Evolutionary conservation across 2,329 filamentous ascomycete genomes (phyloP).

Genomic region (Penicillium corylophilum): DNA sequence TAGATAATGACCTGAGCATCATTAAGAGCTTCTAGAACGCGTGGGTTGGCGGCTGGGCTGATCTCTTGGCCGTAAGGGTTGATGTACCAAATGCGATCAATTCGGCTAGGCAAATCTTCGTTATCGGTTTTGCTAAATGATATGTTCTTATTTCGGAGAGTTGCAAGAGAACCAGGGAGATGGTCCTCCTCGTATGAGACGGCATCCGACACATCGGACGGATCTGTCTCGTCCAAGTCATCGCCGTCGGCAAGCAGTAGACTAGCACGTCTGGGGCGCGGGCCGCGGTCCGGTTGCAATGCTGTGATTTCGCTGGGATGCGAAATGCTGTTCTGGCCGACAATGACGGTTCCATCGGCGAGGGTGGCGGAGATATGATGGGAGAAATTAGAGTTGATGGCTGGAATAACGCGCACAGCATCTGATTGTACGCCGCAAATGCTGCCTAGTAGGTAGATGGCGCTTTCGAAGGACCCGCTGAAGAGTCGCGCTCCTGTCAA

Average conservation of each 20-base stretch:
- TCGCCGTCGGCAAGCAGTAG: constrained; percentile 36
- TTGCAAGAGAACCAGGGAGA: constrained; percentile 67
- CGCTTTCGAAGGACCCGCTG: constrained; percentile 86
- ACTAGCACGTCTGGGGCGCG: constrained; percentile 33
- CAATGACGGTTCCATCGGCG: constrained; percentile 72
- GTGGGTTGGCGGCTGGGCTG: constrained; percentile 75
- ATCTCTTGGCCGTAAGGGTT: constrained; percentile 99
- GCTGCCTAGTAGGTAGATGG: constrained; percentile 83
- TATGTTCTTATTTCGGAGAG: constrained; percentile 76
- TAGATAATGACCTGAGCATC: constrained; percentile 73
- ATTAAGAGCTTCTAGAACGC: constrained; percentile 68
- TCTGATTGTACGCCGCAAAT: constrained; percentile 78
- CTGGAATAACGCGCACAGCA: constrained; percentile 76
- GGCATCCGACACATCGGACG: constrained; percentile 32
- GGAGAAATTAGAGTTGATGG: constrained; percentile 92
- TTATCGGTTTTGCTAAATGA: constrained; percentile 76
- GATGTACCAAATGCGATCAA: constrained; percentile 90
- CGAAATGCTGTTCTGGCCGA: constrained; percentile 89
- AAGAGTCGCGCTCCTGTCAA: constrained; percentile 84
- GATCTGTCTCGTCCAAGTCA: constrained; percentile 32
- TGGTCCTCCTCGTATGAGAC: constrained; percentile 47
- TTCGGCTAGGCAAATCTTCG: constrained; percentile 74
- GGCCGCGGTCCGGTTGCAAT: constrained; percentile 32
- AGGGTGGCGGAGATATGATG: constrained; percentile 89
- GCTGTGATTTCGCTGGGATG: constrained; percentile 71